phyloP scores from a whole-genome alignment of 2,329 filamentous ascomycete species.

The Didymella glomerata region DNA sequence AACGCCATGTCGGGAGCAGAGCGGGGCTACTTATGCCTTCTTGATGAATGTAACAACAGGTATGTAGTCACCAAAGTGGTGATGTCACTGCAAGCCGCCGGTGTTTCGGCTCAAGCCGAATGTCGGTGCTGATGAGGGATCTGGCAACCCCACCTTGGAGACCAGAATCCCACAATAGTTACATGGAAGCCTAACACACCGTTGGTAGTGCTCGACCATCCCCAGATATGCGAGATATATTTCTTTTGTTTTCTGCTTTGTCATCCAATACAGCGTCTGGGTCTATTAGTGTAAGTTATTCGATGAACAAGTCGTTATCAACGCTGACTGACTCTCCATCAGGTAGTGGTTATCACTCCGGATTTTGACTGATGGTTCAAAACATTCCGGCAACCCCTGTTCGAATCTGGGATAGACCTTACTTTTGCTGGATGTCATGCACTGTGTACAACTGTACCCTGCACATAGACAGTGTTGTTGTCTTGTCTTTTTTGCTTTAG shows the following conservation, averaged over 20 bases:
- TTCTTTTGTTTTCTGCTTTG: background rate
- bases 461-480: background rate
- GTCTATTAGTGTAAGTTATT: constrained; percentile 10
- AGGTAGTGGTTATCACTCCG: constrained; percentile 42
- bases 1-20: background rate
- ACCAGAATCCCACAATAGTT: background rate
- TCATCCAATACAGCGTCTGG: constrained; percentile 1
- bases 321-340: background rate
- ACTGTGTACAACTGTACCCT: background rate
- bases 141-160: background rate
- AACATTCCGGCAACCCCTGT: constrained; percentile 40
- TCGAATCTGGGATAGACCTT: constrained; percentile 41
- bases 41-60: too few relatives aligned
- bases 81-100: background rate
- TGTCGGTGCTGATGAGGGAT: background rate
- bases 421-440: constrained; percentile 1
- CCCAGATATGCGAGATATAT: background rate
- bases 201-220: too few relatives aligned
- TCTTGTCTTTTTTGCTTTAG: background rate
- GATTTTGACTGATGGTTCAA: constrained; percentile 31
- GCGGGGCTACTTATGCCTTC: background rate
- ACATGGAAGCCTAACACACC: background rate
- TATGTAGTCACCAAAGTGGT: background rate
- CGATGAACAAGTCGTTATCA: background rate
- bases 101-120: background rate